These are phyloP conservation scores for Cladophialophora psammophila DNA, from an alignment of 2,329 filamentous ascomycete species.

Conservation along the genomic window DNA sequence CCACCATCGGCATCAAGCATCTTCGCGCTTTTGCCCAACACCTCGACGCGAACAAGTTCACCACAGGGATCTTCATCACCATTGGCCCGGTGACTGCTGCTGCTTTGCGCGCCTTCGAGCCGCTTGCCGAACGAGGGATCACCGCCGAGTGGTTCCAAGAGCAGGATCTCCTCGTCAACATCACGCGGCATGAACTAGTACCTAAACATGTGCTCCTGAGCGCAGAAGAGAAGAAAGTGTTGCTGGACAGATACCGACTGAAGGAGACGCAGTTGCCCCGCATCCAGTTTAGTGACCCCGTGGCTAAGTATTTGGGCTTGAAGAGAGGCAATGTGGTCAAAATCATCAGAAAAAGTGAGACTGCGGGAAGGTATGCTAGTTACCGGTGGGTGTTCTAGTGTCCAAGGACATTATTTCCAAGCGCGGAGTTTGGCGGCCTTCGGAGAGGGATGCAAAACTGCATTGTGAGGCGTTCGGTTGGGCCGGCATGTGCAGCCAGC, in stretches of 20 bases:
- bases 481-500: not conserved
- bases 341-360: constrained; percentile 95
- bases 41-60: constrained; percentile 79
- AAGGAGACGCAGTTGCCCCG: constrained; percentile 97
- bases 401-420: not conserved
- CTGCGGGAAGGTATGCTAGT: constrained; percentile 93
- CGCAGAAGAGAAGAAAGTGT: constrained; percentile 82
- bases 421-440: constrained; percentile 15
- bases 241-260: constrained; percentile 88
- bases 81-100: constrained; percentile 82
- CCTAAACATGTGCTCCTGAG: constrained; percentile 92
- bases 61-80: constrained; percentile 90
- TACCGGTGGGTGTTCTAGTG: constrained; percentile 72
- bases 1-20: constrained; percentile 86
- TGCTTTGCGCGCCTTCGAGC: constrained; percentile 82
- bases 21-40: constrained; percentile 88
- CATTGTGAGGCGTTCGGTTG: constrained; percentile 12
- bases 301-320: constrained; percentile 89
- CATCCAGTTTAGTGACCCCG: constrained; percentile 89
- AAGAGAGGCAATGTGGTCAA: constrained; percentile 95
- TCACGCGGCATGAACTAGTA: constrained; percentile 96
- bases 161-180: constrained; percentile 95
- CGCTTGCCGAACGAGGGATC: constrained; percentile 58
- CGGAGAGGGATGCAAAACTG: not conserved
- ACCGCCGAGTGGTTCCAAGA: constrained; percentile 92